phyloP scores from a whole-genome alignment of 2,329 filamentous ascomycete genomes.

The Sodiomyces alkalinus region DNA sequence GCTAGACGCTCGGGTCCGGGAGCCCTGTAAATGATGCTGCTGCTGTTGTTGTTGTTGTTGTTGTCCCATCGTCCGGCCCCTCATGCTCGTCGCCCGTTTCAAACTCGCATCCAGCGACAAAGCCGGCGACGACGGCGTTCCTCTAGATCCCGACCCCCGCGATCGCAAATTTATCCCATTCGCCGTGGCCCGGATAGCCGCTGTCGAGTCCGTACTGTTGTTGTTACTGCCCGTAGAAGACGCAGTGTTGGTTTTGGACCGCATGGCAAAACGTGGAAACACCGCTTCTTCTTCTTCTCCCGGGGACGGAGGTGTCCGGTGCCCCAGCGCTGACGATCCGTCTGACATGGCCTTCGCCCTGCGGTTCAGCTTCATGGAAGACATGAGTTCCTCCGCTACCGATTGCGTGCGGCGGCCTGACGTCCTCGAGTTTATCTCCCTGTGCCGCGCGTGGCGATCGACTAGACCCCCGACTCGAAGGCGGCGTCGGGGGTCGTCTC shows the following conservation, averaged over 20 bases:
- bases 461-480: constrained; percentile 17
- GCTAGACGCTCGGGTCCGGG: constrained; percentile 4
- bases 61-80: too few species aligned
- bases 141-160: constrained; percentile 8
- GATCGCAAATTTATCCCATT: constrained; percentile 18
- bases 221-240: too few species aligned
- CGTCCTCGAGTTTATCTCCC: constrained; percentile 5
- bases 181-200: constrained; percentile 17
- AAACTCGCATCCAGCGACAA: constrained; percentile 7
- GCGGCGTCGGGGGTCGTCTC: too few species aligned
- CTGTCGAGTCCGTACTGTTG: constrained; percentile 8
- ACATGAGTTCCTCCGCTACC: constrained; percentile 3
- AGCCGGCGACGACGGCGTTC: constrained; percentile 8
- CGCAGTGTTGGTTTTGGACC: too few species aligned
- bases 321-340: constrained; percentile 2
- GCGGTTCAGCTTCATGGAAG: constrained; percentile 7
- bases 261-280: too few species aligned
- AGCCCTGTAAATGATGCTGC: neutral
- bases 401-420: constrained; percentile 6
- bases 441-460: too few species aligned
- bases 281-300: too few species aligned
- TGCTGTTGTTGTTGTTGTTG: neutral
- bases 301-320: neutral
- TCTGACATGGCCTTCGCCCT: constrained; percentile 7
- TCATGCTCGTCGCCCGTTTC: constrained; percentile 1